Evolutionary conservation across 164 flowering plant species (phyloP), one percentile per base, ranked within the genome.

Genomic region (Magnolia kwangsiensis): DNA sequence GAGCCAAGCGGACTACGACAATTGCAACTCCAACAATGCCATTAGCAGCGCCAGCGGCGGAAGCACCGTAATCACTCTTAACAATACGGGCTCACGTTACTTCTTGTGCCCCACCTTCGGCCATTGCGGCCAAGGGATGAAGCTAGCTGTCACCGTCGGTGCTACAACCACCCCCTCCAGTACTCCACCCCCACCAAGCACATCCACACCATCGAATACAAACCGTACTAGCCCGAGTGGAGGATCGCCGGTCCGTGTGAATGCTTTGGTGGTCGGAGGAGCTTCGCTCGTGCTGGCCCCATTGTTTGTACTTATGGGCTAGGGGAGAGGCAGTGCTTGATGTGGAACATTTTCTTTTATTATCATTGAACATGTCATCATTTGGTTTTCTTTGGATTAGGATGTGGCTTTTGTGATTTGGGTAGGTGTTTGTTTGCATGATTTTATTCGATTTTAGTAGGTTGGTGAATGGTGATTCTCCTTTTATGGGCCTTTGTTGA

Each of bases 261-360:
- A 18, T 55, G 24, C 13, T 50, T 64, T 77, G 84, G 10, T 83
- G 72, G 31, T 82, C 13, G 88, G 85, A 23, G 88, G 84, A 23
- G 74, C 70, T 51, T 79, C 79, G 24, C 71, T 86, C 50, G 67
- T 77, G 18, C 20, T 80, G 55, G 90, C 79, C 18, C 66, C 77
- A 18, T 13, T 84, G 51, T 50, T 83, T 74, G 84, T 55, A 45
- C 19, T 82, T 8, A 61, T 82, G 82, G 77, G 83, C 87, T 87
- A 88, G 89, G 85, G 59, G 45, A 85, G 89, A 86, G 88, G 87
- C 89, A 86, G 90, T 89, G 90, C 90, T 72, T 75, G 19, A 2
- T 73, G 50, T 16, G 10, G 7, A 14, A 20, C 31, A 21, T 58
- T 72, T 23, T 72, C 20, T 6, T 50, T 50, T 10, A 6, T 16